Base-by-base conservation (phyloP, 176 grass and related monocot genomes). In the Aegilops umbellulata region DNA sequence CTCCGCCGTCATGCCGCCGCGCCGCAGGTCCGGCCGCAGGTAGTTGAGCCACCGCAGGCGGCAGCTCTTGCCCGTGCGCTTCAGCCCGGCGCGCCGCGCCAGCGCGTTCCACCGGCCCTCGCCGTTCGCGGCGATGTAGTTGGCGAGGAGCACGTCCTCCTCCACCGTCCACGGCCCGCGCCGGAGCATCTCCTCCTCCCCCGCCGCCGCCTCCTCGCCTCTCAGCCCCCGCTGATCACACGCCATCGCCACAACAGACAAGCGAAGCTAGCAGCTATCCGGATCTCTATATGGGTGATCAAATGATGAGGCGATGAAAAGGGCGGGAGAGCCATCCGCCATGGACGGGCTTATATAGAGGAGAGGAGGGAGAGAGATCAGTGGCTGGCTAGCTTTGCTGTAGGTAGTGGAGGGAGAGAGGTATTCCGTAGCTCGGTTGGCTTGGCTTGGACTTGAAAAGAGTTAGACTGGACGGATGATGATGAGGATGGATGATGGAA, bases 91-190 rank as follows among this genome's bases (percentile, higher is more conserved):
- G 69, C 88, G 92, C 13, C 91, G 92, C 2, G 96, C 93, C 4
- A 98, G 90, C 38, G 92, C 94, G 88, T 98, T 98, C 96, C 96
- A 98, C 3, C 92, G 83, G 6, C 96, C 96, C 82, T 98, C 96
- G 17, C 96, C 96, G 57, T 95, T 82, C 11, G 64, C 84, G 1
- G 84, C 68, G 86, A 98, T 91, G 74, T 94, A 94, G 75, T 94
- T 92, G 81, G 92, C 86, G 20, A 98, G 93, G 16, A 95, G 8
- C 35, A 92, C 64, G 85, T 98, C 96, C 77, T 98, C 96, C 68
- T 98, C 96, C 22, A 86, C 90, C 25, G 96, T 94, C 96, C 96
- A 98, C 24, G 96, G 93, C 51, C 96, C 96, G 26, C 96, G 87
- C n/a, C 94, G 81, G 38, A 98, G 79, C 3, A 87, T 84, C 0